Evolutionary conservation across 257 asterid genomes (phyloP).

Genomic region (Gentiana dahurica): DNA sequence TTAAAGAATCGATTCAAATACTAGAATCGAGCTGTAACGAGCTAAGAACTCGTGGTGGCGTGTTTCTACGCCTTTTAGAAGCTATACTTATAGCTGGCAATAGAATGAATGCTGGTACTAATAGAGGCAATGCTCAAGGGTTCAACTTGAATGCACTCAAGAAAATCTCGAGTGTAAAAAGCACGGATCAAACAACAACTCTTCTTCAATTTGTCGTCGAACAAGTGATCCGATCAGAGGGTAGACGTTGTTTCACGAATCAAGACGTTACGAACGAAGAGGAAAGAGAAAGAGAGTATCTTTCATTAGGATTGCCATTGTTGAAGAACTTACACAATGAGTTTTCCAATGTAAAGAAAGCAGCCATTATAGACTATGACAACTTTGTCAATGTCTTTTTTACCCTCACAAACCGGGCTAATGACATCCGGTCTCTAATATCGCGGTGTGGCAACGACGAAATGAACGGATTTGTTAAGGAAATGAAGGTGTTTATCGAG

Average conservation of each 20-base stretch:
- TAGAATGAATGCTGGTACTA: slow-evolving; percentile 74
- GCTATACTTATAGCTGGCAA: slow-evolving; percentile 89
- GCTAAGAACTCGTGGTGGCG: slow-evolving; percentile 33
- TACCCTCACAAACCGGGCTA: slow-evolving; percentile 26
- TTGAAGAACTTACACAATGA: slow-evolving; percentile 30
- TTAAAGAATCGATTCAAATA: slow-evolving; percentile 52
- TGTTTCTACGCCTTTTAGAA: slow-evolving; percentile 65
- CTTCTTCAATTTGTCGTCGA: slow-evolving; percentile 78
- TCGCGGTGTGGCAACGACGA: slow-evolving; percentile 23
- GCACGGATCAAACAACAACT: slow-evolving; percentile 67
- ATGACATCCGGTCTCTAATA: slow-evolving; percentile 34
- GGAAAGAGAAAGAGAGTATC: slow-evolving; percentile 32
- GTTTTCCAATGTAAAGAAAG: slow-evolving; percentile 49
- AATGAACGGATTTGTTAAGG: slow-evolving; percentile 32
- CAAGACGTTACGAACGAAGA: slow-evolving; percentile 9
- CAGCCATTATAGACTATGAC: slow-evolving; percentile 48
- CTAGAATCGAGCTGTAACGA: slow-evolving; percentile 69
- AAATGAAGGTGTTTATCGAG: slow-evolving; percentile 62
- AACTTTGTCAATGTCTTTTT: slow-evolving; percentile 29
- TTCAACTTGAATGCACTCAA: slow-evolving; percentile 54
- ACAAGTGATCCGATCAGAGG: slow-evolving; percentile 65
- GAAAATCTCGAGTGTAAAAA: slow-evolving; percentile 55
- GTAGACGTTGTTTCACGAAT: slow-evolving; percentile 28
- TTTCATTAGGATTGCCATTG: slow-evolving; percentile 42
- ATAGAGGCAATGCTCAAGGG: slow-evolving; percentile 76